These are phyloP conservation scores for Huntiella bhutanensis DNA, from an alignment of 2,329 filamentous ascomycete genomes.

Conservation along the genomic window DNA sequence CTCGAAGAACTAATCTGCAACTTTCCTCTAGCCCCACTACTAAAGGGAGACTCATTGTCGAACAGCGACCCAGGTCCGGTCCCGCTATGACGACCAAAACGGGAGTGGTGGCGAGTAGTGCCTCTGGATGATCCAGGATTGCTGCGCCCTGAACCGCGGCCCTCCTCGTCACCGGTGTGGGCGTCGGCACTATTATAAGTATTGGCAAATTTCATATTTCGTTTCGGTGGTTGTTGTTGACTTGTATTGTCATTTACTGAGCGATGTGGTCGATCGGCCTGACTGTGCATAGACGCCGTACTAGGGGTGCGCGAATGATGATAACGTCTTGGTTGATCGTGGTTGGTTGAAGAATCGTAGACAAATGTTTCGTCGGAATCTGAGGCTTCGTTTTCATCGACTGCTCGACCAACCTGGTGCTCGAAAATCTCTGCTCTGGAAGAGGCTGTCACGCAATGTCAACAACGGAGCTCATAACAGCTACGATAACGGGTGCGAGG, in stretches of 20 bases:
- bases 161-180: conserved; percentile 41
- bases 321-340: conserved; percentile 52
- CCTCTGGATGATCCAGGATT: conserved; percentile 43
- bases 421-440: conserved; percentile 98
- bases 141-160: conserved; percentile 42
- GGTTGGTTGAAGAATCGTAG: conserved; percentile 86
- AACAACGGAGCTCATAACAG: too few species aligned
- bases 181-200: conserved; percentile 45
- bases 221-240: conserved; percentile 36
- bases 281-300: conserved; percentile 64
- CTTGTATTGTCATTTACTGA: conserved; percentile 35
- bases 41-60: conserved; percentile 62
- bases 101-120: conserved; percentile 57
- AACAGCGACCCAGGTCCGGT: conserved; percentile 54
- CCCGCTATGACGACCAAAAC: conserved; percentile 33
- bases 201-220: conserved; percentile 92
- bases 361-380: conserved; percentile 98
- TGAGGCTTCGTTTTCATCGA: conserved; percentile 89
- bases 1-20: conserved; percentile 36
- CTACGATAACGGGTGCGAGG: not conserved
- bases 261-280: conserved; percentile 39
- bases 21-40: conserved; percentile 45
- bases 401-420: conserved; percentile 84
- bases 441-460: conserved; percentile 37
- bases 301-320: conserved; percentile 94